Base-by-base conservation (phyloP, 345 rosid species). In the Streptanthus diversifolius region DNA sequence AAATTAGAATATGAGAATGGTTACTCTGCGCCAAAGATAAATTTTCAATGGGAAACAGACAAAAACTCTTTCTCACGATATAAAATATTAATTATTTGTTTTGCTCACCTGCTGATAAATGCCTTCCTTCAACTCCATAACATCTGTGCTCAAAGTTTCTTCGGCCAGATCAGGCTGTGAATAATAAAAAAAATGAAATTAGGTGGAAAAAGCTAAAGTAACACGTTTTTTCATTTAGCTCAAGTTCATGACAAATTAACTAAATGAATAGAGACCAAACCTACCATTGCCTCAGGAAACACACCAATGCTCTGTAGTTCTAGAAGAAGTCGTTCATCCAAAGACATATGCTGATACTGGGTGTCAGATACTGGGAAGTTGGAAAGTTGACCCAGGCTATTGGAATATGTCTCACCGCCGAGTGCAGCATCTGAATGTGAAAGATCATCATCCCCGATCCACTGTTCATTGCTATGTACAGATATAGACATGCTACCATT, bases 151-250 rank as follows among this genome's bases (percentile, higher is more conserved):
- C 66, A 95, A 80, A 61, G 80, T 73, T 77, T 87, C 92, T 75
- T 91, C 98, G 33, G 96, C 81, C 43, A 88, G 83, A 83, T 89
- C 98, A 81, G 96, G 99, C 99, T 95, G 88, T 77, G 81, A 22
- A 29, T 27, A 19, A n/a, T n/a, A 65, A 30, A 48, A 8, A 54
- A 10, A 47, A 47, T 19, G 63, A n/a, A 48, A 67, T 52, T 52
- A 14, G 41, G 58, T 68, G 49, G 5, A 51, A 17, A 66, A 66
- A 36, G 21, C 21, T 41, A 29, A 14, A 66, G 15, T 52, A 25
- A 35, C 49, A 47, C 53, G 8, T 43, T 75, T 14, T 15, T 1
- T 35, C 35, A 36, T 8, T 55, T 47, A 45, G 21, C 63, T 70
- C 27, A 45, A 19, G 10, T 33, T 24, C 36, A 33, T 48, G 8